phyloP scores from a whole-genome alignment of 2,329 filamentous ascomycete species.

The Chrysoporthe cubensis region DNA sequence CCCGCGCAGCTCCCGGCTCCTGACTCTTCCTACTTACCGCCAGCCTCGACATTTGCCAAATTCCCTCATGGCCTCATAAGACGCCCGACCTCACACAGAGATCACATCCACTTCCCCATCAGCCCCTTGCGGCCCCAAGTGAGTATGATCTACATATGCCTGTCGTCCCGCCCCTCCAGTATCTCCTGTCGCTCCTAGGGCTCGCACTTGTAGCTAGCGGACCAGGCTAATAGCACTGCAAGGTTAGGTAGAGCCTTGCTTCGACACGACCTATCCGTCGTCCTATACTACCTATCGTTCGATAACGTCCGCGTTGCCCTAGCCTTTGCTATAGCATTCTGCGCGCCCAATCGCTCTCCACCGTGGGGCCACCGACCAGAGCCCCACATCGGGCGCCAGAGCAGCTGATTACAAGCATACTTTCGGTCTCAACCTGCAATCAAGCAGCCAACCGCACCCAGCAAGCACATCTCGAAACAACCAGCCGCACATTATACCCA shows the following conservation, averaged over 20 bases:
- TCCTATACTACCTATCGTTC: neutral
- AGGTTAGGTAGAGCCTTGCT: neutral
- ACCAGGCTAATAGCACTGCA: constrained; percentile 1
- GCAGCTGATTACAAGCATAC: constrained; percentile 6
- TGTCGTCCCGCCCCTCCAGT: neutral
- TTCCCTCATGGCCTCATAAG: neutral
- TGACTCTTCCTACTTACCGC: neutral
- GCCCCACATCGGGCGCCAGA: neutral
- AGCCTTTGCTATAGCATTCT: neutral
- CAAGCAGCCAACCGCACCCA: neutral
- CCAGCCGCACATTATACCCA: neutral
- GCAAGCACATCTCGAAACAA: constrained; percentile 17
- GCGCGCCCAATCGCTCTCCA: neutral
- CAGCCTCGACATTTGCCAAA: neutral
- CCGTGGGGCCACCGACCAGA: neutral
- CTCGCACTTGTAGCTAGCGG: neutral
- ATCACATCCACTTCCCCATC: neutral
- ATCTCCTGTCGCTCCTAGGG: neutral
- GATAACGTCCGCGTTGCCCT: neutral
- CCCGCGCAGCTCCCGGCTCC: constrained; percentile 12
- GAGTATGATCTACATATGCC: neutral
- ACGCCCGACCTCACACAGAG: neutral
- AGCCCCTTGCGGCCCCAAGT: neutral
- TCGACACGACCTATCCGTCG: neutral
- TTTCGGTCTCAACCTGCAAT: neutral